A percentile compares a stretch with the other conserved stretches of the same genome.
Conservation (phyloP, 345 rosid genomes). For the Boechera stricta region DNA sequence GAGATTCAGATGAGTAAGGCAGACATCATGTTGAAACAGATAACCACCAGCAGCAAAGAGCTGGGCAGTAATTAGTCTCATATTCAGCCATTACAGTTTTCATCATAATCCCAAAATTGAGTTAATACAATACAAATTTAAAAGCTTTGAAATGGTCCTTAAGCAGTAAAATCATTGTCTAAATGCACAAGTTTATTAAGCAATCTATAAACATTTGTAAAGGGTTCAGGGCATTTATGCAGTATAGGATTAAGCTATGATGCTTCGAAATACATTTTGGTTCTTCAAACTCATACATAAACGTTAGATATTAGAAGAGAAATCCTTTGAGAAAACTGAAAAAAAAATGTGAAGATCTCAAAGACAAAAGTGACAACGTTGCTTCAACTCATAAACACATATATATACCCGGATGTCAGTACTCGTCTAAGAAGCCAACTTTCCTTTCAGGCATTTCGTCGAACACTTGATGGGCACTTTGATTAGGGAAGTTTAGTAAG, state of each 20-base stretch:
- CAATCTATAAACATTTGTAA: not conserved
- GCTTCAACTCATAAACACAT: constrained; percentile 1
- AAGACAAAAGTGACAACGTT: constrained; percentile 6
- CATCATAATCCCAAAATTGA: constrained; percentile 52
- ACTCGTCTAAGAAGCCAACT: constrained; percentile 22
- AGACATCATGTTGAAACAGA: constrained; percentile 54
- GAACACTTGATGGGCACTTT: constrained; percentile 35
- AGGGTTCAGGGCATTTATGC: not conserved
- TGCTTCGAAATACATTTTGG: not conserved
- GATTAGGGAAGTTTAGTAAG: not conserved
- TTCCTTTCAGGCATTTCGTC: constrained; percentile 42
- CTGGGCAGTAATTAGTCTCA: constrained; percentile 55
- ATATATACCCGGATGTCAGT: constrained; percentile 27
- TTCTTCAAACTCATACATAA: constrained; percentile 21
- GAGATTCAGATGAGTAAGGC: constrained; percentile 81
- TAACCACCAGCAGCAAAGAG: constrained; percentile 59
- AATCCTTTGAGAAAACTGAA: not conserved
- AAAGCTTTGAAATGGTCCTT: not conserved
- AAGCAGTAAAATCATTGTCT: not conserved
- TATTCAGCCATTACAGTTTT: constrained; percentile 53
- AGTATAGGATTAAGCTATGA: not conserved
- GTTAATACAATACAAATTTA: not conserved
- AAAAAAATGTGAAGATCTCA: constrained; percentile 2
- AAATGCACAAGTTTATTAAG: not conserved
- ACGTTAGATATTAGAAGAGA: not conserved